A percentile compares a stretch with the other conserved stretches of the same genome.
These are phyloP conservation scores for Plasmodium knowlesi DNA, from an alignment of 169 alveolate species.

Conservation along the genomic window DNA sequence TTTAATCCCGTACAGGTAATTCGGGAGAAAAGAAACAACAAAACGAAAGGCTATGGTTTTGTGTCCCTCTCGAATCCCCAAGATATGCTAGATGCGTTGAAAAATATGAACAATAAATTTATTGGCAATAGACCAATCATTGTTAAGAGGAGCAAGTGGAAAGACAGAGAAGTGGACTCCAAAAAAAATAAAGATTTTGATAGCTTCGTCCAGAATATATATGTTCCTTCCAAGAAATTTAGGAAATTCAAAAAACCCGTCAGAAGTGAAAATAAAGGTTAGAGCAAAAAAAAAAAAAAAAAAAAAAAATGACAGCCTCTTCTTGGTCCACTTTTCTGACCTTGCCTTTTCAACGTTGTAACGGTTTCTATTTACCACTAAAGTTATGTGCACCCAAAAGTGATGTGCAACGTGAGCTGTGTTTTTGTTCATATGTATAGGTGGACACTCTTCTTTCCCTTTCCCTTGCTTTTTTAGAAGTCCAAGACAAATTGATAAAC, in stretches of 20 bases:
- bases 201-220: slow-evolving; percentile 73
- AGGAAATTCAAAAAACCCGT: slow-evolving; percentile 84
- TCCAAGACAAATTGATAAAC: slow-evolving; percentile 61
- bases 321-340: neutral
- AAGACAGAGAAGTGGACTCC: slow-evolving; percentile 91
- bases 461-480: slow-evolving; percentile 17
- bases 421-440: slow-evolving; percentile 5
- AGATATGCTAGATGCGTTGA: slow-evolving; percentile 94
- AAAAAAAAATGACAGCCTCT: neutral
- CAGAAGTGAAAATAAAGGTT: slow-evolving; percentile 81
- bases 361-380: neutral
- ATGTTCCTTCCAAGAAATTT: slow-evolving; percentile 78
- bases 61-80: slow-evolving; percentile 92
- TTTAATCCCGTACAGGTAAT: slow-evolving; percentile 88
- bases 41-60: slow-evolving; percentile 97
- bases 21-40: slow-evolving; percentile 95
- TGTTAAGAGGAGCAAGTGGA: slow-evolving; percentile 94
- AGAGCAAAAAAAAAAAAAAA: slow-evolving; percentile 6
- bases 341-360: neutral
- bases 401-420: neutral
- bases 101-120: slow-evolving; percentile 96
- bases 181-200: slow-evolving; percentile 83
- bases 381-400: neutral
- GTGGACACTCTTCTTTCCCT: neutral
- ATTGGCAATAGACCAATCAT: slow-evolving; percentile 96